Evolutionary conservation across 1,139 yeast genomes (phyloP).

Genomic region (Magnusiomyces magnusii): DNA sequence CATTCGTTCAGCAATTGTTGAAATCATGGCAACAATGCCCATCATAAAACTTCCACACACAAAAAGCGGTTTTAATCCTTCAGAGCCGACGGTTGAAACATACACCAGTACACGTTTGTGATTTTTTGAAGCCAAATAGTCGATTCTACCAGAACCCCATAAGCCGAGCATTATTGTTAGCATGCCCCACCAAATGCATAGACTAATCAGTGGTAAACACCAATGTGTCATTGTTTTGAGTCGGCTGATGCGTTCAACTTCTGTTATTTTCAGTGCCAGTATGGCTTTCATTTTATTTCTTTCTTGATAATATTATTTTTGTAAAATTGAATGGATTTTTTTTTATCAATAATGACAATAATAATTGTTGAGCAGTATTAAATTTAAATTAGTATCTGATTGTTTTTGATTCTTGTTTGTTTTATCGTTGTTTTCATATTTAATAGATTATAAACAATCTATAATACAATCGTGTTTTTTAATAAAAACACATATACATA

Average conservation of each 20-base stretch:
- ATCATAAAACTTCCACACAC: constrained; percentile 12
- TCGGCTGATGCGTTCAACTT: background rate
- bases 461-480: too few relatives aligned
- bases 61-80: constrained; percentile 15
- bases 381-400: too few relatives aligned
- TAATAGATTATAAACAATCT: too few relatives aligned
- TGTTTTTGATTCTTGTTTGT: too few relatives aligned
- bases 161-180: constrained; percentile 14
- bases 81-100: constrained; percentile 16
- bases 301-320: too few relatives aligned
- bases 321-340: background rate
- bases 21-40: constrained; percentile 11
- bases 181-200: constrained; percentile 17
- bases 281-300: background rate
- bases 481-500: too few relatives aligned
- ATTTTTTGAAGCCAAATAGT: constrained; percentile 1
- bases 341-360: too few relatives aligned
- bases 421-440: too few relatives aligned
- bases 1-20: constrained; percentile 12
- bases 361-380: too few relatives aligned
- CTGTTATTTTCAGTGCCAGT: background rate
- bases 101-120: background rate
- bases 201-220: constrained; percentile 14
- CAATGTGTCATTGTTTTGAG: constrained; percentile 10
- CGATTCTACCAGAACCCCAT: constrained; percentile 11